A percentile compares a stretch with the other conserved stretches of the same genome.
phyloP scores from a whole-genome alignment of 768 basidiomycete species.

The Boletales sp. region DNA sequence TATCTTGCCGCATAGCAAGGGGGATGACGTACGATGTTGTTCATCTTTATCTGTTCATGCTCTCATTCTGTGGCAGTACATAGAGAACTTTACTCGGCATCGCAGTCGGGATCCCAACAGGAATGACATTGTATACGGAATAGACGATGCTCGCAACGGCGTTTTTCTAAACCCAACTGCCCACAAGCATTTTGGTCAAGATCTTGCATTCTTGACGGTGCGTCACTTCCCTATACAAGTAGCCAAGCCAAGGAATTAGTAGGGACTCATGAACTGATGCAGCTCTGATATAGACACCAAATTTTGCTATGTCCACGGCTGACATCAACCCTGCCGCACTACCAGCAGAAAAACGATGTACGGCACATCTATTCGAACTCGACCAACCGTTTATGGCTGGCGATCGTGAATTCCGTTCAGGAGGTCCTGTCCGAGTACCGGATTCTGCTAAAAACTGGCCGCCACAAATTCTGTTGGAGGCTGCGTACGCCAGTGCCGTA shows the following conservation, averaged over 20 bases:
- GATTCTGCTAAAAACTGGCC: no score
- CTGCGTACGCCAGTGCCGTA: no score
- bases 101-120: not conserved
- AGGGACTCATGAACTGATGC: not conserved
- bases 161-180: not conserved
- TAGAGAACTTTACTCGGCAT: not conserved
- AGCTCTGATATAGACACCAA: not conserved
- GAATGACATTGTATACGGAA: not conserved
- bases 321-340: not conserved
- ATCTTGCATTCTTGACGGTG: constrained; percentile 3
- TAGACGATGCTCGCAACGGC: constrained; percentile 1
- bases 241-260: no score
- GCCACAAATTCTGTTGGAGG: no score
- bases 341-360: not conserved
- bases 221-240: not conserved
- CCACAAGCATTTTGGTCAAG: not conserved
- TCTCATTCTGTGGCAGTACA: no score
- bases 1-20: no score
- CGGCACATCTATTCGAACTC: not conserved
- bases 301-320: constrained; percentile 2
- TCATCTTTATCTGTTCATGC: no score
- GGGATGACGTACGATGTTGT: no score
- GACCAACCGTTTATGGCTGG: no score
- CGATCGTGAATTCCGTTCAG: no score
- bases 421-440: no score